These are phyloP conservation scores for Cladorrhinum sp. DNA, from an alignment of 2,329 filamentous ascomycete species.

Conservation along the genomic window DNA sequence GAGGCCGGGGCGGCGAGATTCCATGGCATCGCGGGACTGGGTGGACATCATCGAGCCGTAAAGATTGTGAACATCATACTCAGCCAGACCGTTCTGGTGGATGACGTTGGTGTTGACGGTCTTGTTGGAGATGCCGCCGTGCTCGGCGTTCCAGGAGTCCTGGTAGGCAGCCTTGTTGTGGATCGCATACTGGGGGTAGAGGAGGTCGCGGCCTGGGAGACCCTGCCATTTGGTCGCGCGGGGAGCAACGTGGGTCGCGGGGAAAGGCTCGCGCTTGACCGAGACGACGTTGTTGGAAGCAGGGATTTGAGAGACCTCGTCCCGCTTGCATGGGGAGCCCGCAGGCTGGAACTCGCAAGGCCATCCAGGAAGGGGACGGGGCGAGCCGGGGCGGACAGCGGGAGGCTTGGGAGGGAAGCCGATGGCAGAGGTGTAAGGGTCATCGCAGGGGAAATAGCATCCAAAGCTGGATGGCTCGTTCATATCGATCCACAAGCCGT, in stretches of 20 bases:
- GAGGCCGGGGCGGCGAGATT: conserved; percentile 57
- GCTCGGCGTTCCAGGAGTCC: conserved; percentile 40
- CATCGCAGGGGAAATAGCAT: conserved; percentile 54
- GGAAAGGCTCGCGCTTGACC: conserved; percentile 11
- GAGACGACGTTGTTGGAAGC: background rate
- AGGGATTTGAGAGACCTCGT: conserved; percentile 18
- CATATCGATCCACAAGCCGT: conserved; percentile 76
- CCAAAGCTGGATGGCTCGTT: conserved; percentile 50
- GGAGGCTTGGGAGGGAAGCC: conserved; percentile 60
- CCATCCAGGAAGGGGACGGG: conserved; percentile 66
- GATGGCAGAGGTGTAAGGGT: conserved; percentile 40
- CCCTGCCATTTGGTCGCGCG: conserved; percentile 48
- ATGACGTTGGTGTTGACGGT: conserved; percentile 66
- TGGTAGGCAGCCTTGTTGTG: conserved; percentile 55
- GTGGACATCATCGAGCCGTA: conserved; percentile 75
- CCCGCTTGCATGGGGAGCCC: conserved; percentile 36
- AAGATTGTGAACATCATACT: conserved; percentile 76
- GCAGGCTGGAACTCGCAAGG: conserved; percentile 64
- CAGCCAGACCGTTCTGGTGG: conserved; percentile 63
- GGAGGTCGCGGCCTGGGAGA: conserved; percentile 59
- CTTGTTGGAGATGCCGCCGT: conserved; percentile 51
- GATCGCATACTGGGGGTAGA: conserved; percentile 64
- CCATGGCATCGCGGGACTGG: conserved; percentile 64
- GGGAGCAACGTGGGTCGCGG: conserved; percentile 19
- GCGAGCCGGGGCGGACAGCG: conserved; percentile 56